phyloP scores from a whole-genome alignment of 805 yeast species.

The Candida takata region DNA sequence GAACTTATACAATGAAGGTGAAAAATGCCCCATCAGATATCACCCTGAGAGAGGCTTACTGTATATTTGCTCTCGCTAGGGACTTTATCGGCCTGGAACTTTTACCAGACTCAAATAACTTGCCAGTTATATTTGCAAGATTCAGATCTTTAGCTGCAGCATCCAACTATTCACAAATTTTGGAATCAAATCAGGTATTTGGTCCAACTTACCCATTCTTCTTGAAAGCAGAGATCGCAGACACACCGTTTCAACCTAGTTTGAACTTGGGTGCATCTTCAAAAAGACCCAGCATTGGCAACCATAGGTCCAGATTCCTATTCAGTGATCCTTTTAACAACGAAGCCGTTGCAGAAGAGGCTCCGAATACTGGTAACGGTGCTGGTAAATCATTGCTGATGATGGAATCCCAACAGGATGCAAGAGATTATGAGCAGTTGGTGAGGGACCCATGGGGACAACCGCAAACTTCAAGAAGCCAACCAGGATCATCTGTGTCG shows the following conservation, averaged over 20 bases:
- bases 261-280: slow-evolving; percentile 25
- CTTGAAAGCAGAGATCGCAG: slow-evolving; percentile 36
- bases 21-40: slow-evolving; percentile 59
- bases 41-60: slow-evolving; percentile 56
- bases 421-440: slow-evolving; percentile 34
- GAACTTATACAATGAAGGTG: slow-evolving; percentile 31
- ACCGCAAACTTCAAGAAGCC: slow-evolving; percentile 6
- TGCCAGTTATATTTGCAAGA: slow-evolving; percentile 36
- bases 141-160: slow-evolving; percentile 40
- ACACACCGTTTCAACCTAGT: slow-evolving; percentile 16
- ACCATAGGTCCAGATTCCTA: slow-evolving; percentile 60
- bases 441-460: slow-evolving; percentile 39
- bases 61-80: slow-evolving; percentile 62
- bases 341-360: slow-evolving; percentile 21
- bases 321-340: slow-evolving; percentile 58
- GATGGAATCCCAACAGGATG: slow-evolving; percentile 31
- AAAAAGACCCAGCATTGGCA: slow-evolving; percentile 48
- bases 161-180: slow-evolving; percentile 32
- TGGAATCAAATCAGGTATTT: slow-evolving; percentile 39
- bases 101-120: slow-evolving; percentile 27
- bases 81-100: slow-evolving; percentile 51
- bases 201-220: slow-evolving; percentile 40
- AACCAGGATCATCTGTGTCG: slow-evolving; percentile 3
- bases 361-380: slow-evolving; percentile 18
- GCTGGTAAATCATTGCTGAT: slow-evolving; percentile 34